These are phyloP conservation scores for Penicillium sp. DNA, from an alignment of 2,329 filamentous ascomycete genomes.

Conservation along the genomic window DNA sequence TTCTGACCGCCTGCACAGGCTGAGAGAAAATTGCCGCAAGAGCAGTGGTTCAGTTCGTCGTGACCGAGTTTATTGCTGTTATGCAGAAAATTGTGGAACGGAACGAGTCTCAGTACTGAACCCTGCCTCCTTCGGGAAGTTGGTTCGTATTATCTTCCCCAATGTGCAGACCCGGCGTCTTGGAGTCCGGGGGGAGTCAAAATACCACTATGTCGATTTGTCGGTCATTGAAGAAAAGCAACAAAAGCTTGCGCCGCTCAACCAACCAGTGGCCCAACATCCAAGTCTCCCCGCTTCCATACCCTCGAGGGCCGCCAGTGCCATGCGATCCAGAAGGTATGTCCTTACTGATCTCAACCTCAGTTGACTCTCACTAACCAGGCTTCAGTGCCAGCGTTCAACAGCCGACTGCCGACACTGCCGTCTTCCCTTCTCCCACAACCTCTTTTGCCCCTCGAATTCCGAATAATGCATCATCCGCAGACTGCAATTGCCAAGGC, in stretches of 20 bases:
- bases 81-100: constrained; percentile 86
- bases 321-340: constrained; percentile 34
- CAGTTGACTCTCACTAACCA: constrained; percentile 12
- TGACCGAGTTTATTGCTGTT: constrained; percentile 91
- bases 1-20: constrained; percentile 33
- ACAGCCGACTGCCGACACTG: constrained; percentile 39
- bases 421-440: constrained; percentile 42
- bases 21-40: constrained; percentile 49
- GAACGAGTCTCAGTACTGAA: constrained; percentile 94
- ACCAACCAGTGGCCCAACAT: constrained; percentile 26
- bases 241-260: constrained; percentile 32
- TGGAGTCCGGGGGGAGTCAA: constrained; percentile 92
- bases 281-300: constrained; percentile 17
- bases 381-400: constrained; percentile 30
- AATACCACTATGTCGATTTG: constrained; percentile 79
- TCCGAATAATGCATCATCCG: constrained; percentile 19
- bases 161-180: constrained; percentile 89
- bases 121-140: constrained; percentile 94
- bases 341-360: neutral
- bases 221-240: constrained; percentile 48
- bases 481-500: constrained; percentile 34
- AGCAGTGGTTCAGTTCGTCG: constrained; percentile 72
- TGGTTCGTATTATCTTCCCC: constrained; percentile 93
- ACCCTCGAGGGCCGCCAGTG: constrained; percentile 29
- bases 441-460: constrained; percentile 38